Base-by-base conservation (phyloP, 2,329 filamentous ascomycete genomes). In the Colletotrichum karsti region DNA sequence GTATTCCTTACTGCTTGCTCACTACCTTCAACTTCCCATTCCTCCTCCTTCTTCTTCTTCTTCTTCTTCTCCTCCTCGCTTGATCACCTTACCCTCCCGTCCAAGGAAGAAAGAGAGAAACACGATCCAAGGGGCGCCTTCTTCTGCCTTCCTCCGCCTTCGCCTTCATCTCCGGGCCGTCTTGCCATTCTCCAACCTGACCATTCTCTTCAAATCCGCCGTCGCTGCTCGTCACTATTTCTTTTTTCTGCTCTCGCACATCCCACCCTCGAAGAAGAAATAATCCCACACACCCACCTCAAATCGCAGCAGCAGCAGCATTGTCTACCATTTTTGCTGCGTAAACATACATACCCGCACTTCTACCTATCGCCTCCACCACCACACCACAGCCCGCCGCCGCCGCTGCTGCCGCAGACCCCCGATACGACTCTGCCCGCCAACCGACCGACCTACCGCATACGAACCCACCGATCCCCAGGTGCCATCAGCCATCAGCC, bases 1-100 rank as follows among this genome's bases (percentile, higher is more conserved):
- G 69, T 70, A 70, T 70, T 70, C 69, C 59, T 24, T 28, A 41
- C 48, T 20, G 33, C 41, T 13, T n/a, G 9, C 26, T 3, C 67
- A 46, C 53, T 26, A n/a, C 18, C 58, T 42, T 35, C 18, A n/a
- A 30, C 33, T 20, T 12, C 7, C 39, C 48, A 35, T 13, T 15
- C 6, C 55, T 39, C 9, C 15, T 42, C 39, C 41, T 42, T 22
- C 28, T 33, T 44, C 42, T 63, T 46, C 30, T n/a, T n/a, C n/a
- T n/a, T n/a, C n/a, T n/a, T n/a, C n/a, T n/a, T n/a, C n/a, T n/a
- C n/a, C n/a, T n/a, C n/a, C n/a, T n/a, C n/a, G n/a, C n/a, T n/a
- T n/a, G n/a, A n/a, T n/a, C 24, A 3, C 22, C 44, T 53, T 48
- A 41, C 37, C 50, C 51, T 46, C 39, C 22, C 33, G 50, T 37